Evolutionary conservation across 2,329 filamentous ascomycete genomes (phyloP), one percentile per base, ranked within the genome.

Genomic region (Thermoascus crustaceus): DNA sequence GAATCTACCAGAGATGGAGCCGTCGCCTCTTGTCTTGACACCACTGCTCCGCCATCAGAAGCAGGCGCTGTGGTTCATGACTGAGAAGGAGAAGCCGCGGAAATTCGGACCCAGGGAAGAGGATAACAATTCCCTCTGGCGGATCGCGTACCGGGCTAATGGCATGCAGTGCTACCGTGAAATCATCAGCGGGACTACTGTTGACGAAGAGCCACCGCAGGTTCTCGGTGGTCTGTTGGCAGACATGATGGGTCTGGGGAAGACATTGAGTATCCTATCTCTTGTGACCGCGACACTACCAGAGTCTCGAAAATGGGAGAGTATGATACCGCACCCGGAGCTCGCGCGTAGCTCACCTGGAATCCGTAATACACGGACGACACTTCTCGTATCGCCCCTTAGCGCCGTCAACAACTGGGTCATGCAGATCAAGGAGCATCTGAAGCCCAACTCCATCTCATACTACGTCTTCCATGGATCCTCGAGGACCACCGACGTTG

Each of bases 381-480:
- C 91, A 0, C 67, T 98, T 20, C 72, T 98, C 11, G 77, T 98
- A 10, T 93, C 84, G 38, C 91, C 91, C 1, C 72, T 95, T 2
- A 94, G 85, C 52, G 91, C 89, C 0, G 79, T 96, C 39, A 81
- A 82, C 17, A 98, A 96, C 52, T 98, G 91, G 91, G 82, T 89
- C 49, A 79, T 87, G 47, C 91, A 98, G 60, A 85, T 96, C 42
- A 82, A 82, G 49, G 74, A 83, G 39, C 91, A 98, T 58, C 68
- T 94, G 30, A 70, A 73, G 32, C 69, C 75, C 0, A 72, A 69
- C 0, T 64, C 73, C 5, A 54, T 96, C 11, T 79, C 68, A 1
- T 85, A 78, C 52, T 85, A 91, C 54, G 76, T 91, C 36, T 96
- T 95, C 46, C 91, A 98, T 56, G 91, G 91, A 2, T 68, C 77